A percentile compares a stretch with the other conserved stretches of the same genome.
Evolutionary conservation across 2,329 filamentous ascomycete genomes (phyloP).

Genomic region (Penicillium sp.): DNA sequence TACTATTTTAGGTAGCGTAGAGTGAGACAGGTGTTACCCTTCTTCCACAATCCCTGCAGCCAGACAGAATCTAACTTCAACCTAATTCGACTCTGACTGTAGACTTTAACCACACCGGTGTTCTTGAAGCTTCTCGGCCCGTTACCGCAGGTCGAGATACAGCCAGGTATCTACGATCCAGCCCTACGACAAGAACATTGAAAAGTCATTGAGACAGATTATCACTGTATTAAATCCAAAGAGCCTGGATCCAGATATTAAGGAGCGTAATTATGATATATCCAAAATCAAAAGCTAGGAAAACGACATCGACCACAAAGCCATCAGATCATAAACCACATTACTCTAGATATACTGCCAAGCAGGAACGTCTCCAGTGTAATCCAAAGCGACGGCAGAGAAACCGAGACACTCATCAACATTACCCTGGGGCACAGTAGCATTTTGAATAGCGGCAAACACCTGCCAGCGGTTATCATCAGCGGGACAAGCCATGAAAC

Average conservation of each 20-base stretch:
- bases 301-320: neutral
- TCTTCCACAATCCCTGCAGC: neutral
- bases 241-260: neutral
- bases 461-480: slow-evolving; percentile 33
- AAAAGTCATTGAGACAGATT: neutral
- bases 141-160: neutral
- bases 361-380: slow-evolving; percentile 23
- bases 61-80: neutral
- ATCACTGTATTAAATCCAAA: neutral
- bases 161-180: too few species aligned
- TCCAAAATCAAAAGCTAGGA: neutral
- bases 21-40: neutral
- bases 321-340: neutral
- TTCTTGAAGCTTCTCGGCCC: neutral
- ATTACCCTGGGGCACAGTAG: slow-evolving; percentile 35
- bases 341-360: slow-evolving; percentile 36
- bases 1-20: neutral
- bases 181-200: neutral
- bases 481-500: slow-evolving; percentile 40
- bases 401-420: slow-evolving; percentile 35
- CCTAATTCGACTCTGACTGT: neutral
- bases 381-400: slow-evolving; percentile 28
- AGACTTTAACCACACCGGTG: neutral
- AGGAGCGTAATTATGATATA: neutral
- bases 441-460: slow-evolving; percentile 35